Base-by-base conservation (phyloP, 2,329 filamentous ascomycete species). In the Westerdykella aurantiaca region DNA sequence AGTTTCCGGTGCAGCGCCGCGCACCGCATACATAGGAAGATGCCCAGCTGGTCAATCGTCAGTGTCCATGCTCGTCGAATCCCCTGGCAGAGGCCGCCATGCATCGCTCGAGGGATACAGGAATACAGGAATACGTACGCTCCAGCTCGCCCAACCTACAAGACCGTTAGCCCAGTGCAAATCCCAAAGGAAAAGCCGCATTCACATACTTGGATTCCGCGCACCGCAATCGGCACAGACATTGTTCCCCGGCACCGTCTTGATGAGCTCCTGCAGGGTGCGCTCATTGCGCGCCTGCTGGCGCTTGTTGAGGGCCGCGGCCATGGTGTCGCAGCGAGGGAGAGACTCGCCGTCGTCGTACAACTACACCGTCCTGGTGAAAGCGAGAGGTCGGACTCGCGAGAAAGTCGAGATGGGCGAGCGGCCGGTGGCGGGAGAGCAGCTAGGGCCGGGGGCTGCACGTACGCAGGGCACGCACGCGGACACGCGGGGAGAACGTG, bases 11-110 rank as follows among this genome's bases (percentile, higher is more conserved):
- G 93, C 61, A 97, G 80, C 43, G 89, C 81, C 42, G 90, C 93
- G 75, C 93, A 98, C 66, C 93, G 88, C 86, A 98, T 94, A 72
- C 93, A 98, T 40, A 98, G 76, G 67, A 98, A 98, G 52, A 97
- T 82, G 47, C 93, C 93, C 70, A 98, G 74, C 87, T 96, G 63
- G 10, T 40, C 39, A 35, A 10, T 42, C 37, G 50, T 61, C 42
- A 66, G 48, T 33, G 38, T n/a, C 16, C 10, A 31, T 33, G n/a
- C 12, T 18, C 31, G 4, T 12, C 25, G 25, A 29, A 29, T 29
- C 11, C 25, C 25, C 11, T 9, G 37, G 33, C 38, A 39, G 42
- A 48, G 47, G 31, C 47, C 37, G 46, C 17, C 43, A 18, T 29
- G 4, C 4, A 10, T 9, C 25, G 35, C 39, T 46, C 58, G 47